Evolutionary conservation across 805 yeast species (phyloP).

Genomic region (Myxozyma sirexii): DNA sequence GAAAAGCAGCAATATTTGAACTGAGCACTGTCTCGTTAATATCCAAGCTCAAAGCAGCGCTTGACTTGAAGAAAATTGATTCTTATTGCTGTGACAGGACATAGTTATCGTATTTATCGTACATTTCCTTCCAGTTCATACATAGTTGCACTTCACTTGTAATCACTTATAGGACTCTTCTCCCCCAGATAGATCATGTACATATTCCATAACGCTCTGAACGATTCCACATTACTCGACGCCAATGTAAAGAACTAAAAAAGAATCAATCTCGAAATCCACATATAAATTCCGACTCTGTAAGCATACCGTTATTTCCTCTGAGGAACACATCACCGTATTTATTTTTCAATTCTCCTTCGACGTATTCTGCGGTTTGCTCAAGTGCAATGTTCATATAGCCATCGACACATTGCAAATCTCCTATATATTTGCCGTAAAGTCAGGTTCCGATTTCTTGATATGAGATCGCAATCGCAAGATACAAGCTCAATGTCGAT

Average conservation of each 20-base stretch:
- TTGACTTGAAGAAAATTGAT: too few species aligned
- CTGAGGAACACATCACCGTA: conserved; percentile 83
- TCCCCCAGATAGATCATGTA: too few species aligned
- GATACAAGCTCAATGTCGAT: neutral
- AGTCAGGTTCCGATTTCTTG: neutral
- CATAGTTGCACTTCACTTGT: neutral
- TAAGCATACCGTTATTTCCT: conserved; percentile 74
- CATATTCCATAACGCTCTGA: too few species aligned
- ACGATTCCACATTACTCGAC: neutral
- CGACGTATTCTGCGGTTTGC: conserved; percentile 66
- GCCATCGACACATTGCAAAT: conserved; percentile 88
- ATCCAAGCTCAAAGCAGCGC: too few species aligned
- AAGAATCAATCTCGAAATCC: neutral
- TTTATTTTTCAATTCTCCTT: conserved; percentile 52
- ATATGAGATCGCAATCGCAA: neutral
- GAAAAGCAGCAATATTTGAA: too few species aligned
- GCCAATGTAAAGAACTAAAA: conserved; percentile 24
- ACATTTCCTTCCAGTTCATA: too few species aligned
- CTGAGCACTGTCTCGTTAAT: too few species aligned
- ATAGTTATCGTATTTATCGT: too few species aligned
- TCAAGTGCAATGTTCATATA: conserved; percentile 93
- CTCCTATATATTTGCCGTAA: conserved; percentile 42
- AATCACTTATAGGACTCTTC: too few species aligned
- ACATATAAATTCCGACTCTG: neutral
- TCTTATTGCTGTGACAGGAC: too few species aligned